These are phyloP conservation scores for Kodamaea ohmeri DNA, from an alignment of 1,139 yeast species.

Conservation along the genomic window DNA sequence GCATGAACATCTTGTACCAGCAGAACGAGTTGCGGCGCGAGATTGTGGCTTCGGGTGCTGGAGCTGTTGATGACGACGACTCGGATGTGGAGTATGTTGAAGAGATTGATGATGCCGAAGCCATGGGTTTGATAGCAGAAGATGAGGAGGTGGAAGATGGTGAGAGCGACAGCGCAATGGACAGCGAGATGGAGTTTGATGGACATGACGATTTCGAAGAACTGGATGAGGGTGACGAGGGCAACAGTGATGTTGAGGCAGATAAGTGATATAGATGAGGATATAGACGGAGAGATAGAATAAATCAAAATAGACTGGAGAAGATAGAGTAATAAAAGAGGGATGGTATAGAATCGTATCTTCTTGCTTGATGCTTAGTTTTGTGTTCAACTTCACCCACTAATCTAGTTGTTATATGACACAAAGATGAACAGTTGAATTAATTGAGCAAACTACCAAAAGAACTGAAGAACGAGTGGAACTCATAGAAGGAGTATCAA, in stretches of 20 bases:
- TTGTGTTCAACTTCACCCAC: no score
- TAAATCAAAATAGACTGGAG: not conserved
- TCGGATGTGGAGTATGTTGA: constrained; percentile 43
- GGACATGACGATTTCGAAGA: constrained; percentile 21
- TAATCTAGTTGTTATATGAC: no score
- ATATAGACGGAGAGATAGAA: not conserved
- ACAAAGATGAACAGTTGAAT: no score
- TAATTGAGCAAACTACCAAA: no score
- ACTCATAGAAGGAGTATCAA: no score
- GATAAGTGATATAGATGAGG: constrained; percentile 15
- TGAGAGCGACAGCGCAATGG: constrained; percentile 12
- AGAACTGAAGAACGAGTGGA: no score
- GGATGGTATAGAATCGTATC: not conserved
- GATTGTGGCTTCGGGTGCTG: constrained; percentile 27
- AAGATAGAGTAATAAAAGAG: not conserved
- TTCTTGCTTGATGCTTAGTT: not conserved
- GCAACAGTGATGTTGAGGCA: constrained; percentile 31
- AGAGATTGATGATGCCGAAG: constrained; percentile 38
- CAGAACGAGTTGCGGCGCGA: constrained; percentile 69
- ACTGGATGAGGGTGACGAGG: constrained; percentile 24
- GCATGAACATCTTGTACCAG: constrained; percentile 67
- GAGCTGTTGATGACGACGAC: constrained; percentile 30
- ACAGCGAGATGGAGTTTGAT: constrained; percentile 19
- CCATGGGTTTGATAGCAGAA: constrained; percentile 23
- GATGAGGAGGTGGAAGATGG: constrained; percentile 16